Percentiles rank a stretch among this genome's conserved stretches.
These are phyloP conservation scores for Arxiozyma slooffiae DNA, from an alignment of 1,139 yeast species.

Conservation along the genomic window DNA sequence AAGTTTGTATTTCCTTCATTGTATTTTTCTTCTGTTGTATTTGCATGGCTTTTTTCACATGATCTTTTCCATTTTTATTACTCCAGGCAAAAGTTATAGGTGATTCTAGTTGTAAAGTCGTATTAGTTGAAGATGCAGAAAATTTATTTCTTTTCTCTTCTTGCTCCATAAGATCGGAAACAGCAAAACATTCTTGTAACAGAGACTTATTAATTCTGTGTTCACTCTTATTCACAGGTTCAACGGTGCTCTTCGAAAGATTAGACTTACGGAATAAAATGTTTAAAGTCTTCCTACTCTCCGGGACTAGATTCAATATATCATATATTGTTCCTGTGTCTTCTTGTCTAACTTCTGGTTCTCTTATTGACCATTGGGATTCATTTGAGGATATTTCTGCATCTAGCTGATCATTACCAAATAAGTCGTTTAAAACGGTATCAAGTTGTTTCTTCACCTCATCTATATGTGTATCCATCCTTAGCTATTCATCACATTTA, in stretches of 20 bases:
- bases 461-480: not conserved
- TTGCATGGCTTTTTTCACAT: not conserved
- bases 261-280: conserved; percentile 7
- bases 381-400: not conserved
- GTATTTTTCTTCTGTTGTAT: not conserved
- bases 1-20: not conserved
- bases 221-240: not conserved
- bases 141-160: conserved; percentile 14
- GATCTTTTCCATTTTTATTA: conserved; percentile 3
- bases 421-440: not conserved
- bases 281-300: conserved; percentile 20
- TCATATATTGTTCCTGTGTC: conserved; percentile 12
- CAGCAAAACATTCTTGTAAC: not conserved
- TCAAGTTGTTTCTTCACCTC: not conserved
- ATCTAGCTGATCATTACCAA: not conserved
- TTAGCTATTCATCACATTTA: not conserved
- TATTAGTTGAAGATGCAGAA: conserved; percentile 9
- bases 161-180: conserved; percentile 15
- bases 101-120: conserved; percentile 14
- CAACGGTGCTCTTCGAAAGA: not conserved
- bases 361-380: not conserved
- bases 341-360: not conserved
- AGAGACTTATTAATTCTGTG: not conserved
- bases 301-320: conserved; percentile 18
- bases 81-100: conserved; percentile 27